Evolutionary conservation across 176 grass and related monocot species (phyloP), one percentile per base, ranked within the genome.

Genomic region (Elymus sibiricus): DNA sequence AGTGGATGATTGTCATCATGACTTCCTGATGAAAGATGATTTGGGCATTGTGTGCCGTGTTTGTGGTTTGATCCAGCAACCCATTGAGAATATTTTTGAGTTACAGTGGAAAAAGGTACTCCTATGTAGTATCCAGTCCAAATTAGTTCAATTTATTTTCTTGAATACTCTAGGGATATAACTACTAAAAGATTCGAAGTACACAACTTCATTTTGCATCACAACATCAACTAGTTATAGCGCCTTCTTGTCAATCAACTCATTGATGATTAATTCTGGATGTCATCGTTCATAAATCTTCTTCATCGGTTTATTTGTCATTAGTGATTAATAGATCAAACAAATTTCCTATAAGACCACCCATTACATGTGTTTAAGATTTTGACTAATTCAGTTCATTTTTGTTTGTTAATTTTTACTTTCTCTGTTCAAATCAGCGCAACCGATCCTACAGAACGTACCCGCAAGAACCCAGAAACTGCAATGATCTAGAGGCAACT

Each of bases 31-130:
- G 82, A 86, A 92, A 87, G 95, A 94, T 87, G 86, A 97, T 51
- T 70, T 92, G 22, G 92, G 92, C 11, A 76, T 91, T 38, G 90
- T 94, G n/a, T 97, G 95, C 55, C 90, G 88, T 73, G 72, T 92
- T 71, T 97, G 95, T 87, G 95, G 95, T 77, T 80, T 94, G 28
- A 94, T 97, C 86, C 80, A 92, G 77, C 85, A 89, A 66, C 82
- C 27, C 8, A 97, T 94, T 25, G 88, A 91, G 26, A 89, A 85
- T 31, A 94, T 94, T 80, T 55, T 97, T 77, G 89, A 94, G 27
- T 84, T 58, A 17, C 79, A 86, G 42, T 87, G 88, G 92, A 85
- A 85, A 58, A 97, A 94, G 90, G 94, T 97, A n/a, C n/a, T n/a
- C n/a, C n/a, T n/a, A 90, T 79, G 65, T 26, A 70, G 24, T 63